Conservation (phyloP, 192 early-diverging fungal species). For the Mortierella antarctica region DNA sequence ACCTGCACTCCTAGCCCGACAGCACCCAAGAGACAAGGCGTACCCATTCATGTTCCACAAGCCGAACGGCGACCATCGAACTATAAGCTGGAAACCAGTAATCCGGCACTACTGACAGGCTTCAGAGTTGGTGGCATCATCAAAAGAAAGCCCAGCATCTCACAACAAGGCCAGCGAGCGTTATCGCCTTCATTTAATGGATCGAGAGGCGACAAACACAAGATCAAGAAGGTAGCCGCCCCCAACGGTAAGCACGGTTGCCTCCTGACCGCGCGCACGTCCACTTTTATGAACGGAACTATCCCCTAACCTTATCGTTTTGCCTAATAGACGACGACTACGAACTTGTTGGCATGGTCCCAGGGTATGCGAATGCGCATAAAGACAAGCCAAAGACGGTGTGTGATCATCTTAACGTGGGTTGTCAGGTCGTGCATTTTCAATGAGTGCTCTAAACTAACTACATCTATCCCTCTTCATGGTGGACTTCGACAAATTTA, state of each 20-base stretch:
- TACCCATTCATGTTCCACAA: conserved; percentile 36
- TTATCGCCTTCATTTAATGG: neutral
- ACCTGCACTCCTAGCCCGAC: neutral
- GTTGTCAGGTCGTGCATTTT: neutral
- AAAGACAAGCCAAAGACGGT: too few relatives aligned
- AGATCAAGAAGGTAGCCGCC: too few relatives aligned
- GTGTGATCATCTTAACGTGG: too few relatives aligned
- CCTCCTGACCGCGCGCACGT: too few relatives aligned
- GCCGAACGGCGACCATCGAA: conserved; percentile 10
- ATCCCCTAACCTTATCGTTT: too few relatives aligned
- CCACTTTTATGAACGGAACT: too few relatives aligned
- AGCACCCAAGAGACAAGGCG: conserved; percentile 14
- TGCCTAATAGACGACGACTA: neutral
- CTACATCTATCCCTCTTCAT: neutral
- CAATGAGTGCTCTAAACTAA: neutral
- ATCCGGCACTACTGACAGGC: conserved; percentile 24
- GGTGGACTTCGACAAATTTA: neutral
- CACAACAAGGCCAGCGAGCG: neutral
- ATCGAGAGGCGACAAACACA: too few relatives aligned
- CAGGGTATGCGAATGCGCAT: neutral
- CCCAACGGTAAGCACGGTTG: too few relatives aligned
- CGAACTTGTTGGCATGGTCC: neutral
- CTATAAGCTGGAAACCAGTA: neutral
- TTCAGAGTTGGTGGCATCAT: conserved; percentile 9
- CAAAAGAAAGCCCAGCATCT: conserved; percentile 10